A percentile compares a stretch with the other conserved stretches of the same genome.
Conservation (phyloP, 1,139 yeast species). For the Debaryomyces fabryi region DNA sequence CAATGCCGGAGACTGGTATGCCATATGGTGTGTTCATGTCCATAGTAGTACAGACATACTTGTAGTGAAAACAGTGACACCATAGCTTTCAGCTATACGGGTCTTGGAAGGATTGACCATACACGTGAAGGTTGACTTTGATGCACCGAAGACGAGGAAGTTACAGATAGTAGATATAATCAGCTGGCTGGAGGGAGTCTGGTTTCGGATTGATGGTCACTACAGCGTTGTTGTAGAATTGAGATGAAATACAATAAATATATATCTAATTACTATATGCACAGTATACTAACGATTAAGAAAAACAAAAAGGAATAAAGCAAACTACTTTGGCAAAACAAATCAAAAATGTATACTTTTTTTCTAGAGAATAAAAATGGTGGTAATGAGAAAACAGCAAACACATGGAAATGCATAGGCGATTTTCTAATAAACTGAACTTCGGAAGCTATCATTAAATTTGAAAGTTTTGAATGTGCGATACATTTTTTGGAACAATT, state of each 20-base stretch:
- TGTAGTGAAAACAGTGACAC: background rate
- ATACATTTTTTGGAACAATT: background rate
- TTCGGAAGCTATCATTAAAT: slow-evolving; percentile 5
- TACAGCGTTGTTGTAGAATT: background rate
- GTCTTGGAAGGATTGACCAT: background rate
- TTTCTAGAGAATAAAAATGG: slow-evolving; percentile 5
- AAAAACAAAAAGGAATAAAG: slow-evolving; percentile 3
- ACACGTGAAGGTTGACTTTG: background rate
- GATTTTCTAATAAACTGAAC: background rate
- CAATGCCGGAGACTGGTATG: background rate
- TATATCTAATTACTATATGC: slow-evolving; percentile 15
- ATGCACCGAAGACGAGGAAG: background rate
- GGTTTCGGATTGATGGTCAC: background rate
- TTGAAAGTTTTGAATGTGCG: slow-evolving; percentile 4
- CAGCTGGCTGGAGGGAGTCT: background rate
- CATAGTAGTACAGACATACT: background rate
- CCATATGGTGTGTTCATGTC: background rate
- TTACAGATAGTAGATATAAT: background rate
- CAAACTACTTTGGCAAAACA: slow-evolving; percentile 6
- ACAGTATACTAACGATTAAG: slow-evolving; percentile 11
- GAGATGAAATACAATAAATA: slow-evolving; percentile 6
- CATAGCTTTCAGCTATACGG: background rate
- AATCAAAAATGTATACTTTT: slow-evolving; percentile 8
- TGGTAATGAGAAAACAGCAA: slow-evolving; percentile 1
- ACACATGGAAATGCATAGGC: background rate